These are phyloP conservation scores for Aspergillus transmontanensis DNA, from an alignment of 2,329 filamentous ascomycete species.

Conservation along the genomic window DNA sequence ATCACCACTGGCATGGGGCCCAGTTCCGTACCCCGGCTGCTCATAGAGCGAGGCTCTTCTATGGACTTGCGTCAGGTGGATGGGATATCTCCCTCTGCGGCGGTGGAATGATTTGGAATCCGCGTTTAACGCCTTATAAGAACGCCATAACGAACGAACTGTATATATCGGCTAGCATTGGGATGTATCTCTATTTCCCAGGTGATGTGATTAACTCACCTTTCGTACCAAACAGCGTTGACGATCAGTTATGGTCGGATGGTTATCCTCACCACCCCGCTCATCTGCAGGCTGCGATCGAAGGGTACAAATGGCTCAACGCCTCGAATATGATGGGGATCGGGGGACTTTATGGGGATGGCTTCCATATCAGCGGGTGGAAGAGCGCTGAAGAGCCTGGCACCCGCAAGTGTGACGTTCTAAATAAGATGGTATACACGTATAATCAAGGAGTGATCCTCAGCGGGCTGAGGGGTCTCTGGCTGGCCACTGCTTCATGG, in stretches of 20 bases:
- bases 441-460: constrained; percentile 95
- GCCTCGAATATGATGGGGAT: constrained; percentile 77
- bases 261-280: constrained; percentile 57
- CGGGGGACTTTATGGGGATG: constrained; percentile 77
- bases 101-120: constrained; percentile 92
- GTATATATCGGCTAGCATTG: constrained; percentile 79
- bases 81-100: constrained; percentile 82
- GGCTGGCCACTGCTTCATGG: constrained; percentile 72
- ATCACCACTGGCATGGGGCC: constrained; percentile 68
- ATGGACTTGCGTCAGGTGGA: constrained; percentile 74
- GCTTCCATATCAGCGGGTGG: constrained; percentile 79
- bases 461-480: constrained; percentile 78
- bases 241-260: constrained; percentile 28
- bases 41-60: constrained; percentile 81
- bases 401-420: constrained; percentile 73
- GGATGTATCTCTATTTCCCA: constrained; percentile 88
- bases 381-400: constrained; percentile 58
- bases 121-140: constrained; percentile 79
- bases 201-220: constrained; percentile 75
- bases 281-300: constrained; percentile 72
- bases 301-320: constrained; percentile 80
- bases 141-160: constrained; percentile 96
- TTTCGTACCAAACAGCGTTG: constrained; percentile 49
- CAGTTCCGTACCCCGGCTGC: constrained; percentile 77
- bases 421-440: constrained; percentile 89